Percentiles rank a stretch among this genome's conserved stretches.
Conservation (phyloP, 2,329 filamentous ascomycete species). For the Aspergillus fumigatus region DNA sequence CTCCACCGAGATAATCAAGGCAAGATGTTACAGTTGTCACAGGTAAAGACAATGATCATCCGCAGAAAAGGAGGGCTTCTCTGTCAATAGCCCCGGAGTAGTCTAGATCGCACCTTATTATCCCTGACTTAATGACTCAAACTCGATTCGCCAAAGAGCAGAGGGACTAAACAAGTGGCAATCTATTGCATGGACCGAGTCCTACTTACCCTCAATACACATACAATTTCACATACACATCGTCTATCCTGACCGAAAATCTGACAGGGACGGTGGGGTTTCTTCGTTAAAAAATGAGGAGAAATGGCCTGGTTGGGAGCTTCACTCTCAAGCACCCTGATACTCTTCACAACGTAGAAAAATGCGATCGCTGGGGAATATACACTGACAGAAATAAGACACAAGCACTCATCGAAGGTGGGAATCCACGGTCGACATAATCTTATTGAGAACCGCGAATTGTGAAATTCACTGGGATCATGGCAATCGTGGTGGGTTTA, state of each 20-base stretch:
- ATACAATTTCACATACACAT: neutral
- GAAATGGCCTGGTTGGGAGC: neutral
- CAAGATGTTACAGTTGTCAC: neutral
- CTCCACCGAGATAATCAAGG: neutral
- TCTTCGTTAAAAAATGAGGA: neutral
- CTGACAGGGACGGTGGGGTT: neutral
- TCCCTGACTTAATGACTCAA: neutral
- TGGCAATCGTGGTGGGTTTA: slow-evolving; percentile 27
- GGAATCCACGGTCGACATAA: neutral
- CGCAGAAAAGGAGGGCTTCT: neutral
- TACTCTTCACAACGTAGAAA: neutral
- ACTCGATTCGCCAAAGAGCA: neutral
- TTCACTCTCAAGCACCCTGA: neutral
- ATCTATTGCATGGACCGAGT: neutral
- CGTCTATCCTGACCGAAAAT: neutral
- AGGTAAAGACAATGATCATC: neutral
- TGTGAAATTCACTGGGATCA: slow-evolving; percentile 28
- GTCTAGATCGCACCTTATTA: neutral
- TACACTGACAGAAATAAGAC: slow-evolving; percentile 10
- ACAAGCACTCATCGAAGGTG: neutral
- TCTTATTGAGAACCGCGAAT: slow-evolving; percentile 19
- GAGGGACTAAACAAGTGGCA: neutral
- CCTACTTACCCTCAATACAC: neutral
- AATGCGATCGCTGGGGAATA: slow-evolving; percentile 19
- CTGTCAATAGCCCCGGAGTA: neutral